Evolutionary conservation across 2,329 filamentous ascomycete genomes (phyloP).

Genomic region (Pseudophaeomoniella oleicola): DNA sequence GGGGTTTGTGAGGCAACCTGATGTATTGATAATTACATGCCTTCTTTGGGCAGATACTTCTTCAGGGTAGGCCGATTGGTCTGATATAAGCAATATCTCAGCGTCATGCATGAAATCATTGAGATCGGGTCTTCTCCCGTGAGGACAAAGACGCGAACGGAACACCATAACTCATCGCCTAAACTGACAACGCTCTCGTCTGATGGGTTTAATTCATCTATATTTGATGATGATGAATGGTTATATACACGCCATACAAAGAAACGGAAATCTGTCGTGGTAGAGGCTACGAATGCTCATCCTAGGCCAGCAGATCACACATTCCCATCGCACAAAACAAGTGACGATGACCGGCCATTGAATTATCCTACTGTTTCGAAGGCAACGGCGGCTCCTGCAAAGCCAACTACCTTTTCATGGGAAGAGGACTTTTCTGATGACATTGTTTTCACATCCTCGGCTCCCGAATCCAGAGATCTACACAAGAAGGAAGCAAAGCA

Average conservation of each 20-base stretch:
- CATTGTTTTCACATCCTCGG: slow-evolving; percentile 28
- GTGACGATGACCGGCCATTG: slow-evolving; percentile 5
- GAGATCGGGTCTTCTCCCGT: neutral
- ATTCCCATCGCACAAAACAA: slow-evolving; percentile 6
- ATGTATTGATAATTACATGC: too few relatives aligned
- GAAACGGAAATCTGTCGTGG: slow-evolving; percentile 15
- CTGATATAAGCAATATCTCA: too few relatives aligned
- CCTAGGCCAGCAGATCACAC: neutral
- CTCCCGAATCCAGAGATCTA: slow-evolving; percentile 12
- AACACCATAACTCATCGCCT: neutral
- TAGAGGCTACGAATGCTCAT: neutral
- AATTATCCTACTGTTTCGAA: neutral
- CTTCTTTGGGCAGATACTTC: too few relatives aligned
- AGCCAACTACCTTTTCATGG: slow-evolving; percentile 5
- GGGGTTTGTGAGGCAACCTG: too few relatives aligned
- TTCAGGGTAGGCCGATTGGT: too few relatives aligned
- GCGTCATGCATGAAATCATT: neutral
- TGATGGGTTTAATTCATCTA: slow-evolving; percentile 15
- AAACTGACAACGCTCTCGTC: slow-evolving; percentile 5
- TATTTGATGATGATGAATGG: slow-evolving; percentile 14
- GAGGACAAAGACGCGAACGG: neutral
- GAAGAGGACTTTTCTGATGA: slow-evolving; percentile 21
- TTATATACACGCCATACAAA: slow-evolving; percentile 16
- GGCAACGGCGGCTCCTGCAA: neutral
- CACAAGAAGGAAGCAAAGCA: slow-evolving; percentile 3